Evolutionary conservation across 768 basidiomycete genomes (phyloP).

Genomic region (Rhodotorula babjevae): DNA sequence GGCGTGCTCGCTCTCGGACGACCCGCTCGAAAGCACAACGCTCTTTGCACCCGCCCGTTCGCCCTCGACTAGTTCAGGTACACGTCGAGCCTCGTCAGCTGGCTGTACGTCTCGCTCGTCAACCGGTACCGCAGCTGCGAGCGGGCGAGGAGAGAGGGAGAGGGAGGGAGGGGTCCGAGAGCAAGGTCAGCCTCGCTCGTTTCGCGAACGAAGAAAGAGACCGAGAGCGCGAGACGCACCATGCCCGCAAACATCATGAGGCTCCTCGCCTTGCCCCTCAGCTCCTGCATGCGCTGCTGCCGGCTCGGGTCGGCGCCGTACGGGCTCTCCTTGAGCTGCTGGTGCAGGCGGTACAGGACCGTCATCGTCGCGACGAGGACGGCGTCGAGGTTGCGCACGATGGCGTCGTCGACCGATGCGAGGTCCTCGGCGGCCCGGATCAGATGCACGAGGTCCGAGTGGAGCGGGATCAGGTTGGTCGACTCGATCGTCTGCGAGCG

Average conservation of each 20-base stretch:
- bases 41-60: no score
- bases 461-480: conserved; percentile 72
- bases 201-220: no score
- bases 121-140: conserved; percentile 71
- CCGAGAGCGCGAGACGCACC: conserved; percentile 9
- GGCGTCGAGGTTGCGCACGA: conserved; percentile 82
- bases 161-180: no score
- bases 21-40: no score
- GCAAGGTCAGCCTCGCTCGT: no score
- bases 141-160: background rate
- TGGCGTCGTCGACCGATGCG: conserved; percentile 71
- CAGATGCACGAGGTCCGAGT: conserved; percentile 68
- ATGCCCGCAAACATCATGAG: conserved; percentile 73
- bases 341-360: conserved; percentile 74
- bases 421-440: conserved; percentile 84
- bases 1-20: no score
- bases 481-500: conserved; percentile 70
- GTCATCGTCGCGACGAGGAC: conserved; percentile 91
- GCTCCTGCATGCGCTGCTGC: conserved; percentile 63
- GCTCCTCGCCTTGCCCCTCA: conserved; percentile 75
- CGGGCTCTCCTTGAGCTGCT: conserved; percentile 64
- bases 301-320: conserved; percentile 65
- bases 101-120: conserved; percentile 83
- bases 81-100: conserved; percentile 79
- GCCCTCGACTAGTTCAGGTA: conserved; percentile 26